Conservation (phyloP, 495 filamentous ascomycete species). For the Trichoderma reesei region DNA sequence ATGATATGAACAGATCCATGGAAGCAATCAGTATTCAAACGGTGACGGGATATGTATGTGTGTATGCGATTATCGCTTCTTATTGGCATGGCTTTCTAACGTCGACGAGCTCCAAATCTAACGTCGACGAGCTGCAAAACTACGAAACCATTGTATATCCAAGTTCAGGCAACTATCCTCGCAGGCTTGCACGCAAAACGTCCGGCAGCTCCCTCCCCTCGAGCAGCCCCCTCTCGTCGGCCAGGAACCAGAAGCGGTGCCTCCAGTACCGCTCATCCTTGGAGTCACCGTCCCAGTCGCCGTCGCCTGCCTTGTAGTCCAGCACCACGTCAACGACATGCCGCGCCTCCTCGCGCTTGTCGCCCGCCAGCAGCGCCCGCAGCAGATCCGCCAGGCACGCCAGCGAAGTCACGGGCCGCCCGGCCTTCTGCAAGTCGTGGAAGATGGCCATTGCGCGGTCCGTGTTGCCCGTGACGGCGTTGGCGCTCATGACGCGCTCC, state of each 20-base stretch:
- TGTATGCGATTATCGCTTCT: no score
- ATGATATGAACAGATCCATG: neutral
- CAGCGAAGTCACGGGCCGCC: slow-evolving; percentile 32
- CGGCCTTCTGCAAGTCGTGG: slow-evolving; percentile 28
- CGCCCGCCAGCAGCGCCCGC: slow-evolving; percentile 30
- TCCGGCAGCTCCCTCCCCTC: slow-evolving; percentile 11
- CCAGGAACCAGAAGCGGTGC: slow-evolving; percentile 36
- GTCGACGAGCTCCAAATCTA: no score
- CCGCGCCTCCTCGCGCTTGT: slow-evolving; percentile 28
- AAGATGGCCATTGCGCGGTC: slow-evolving; percentile 43
- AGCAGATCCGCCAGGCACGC: slow-evolving; percentile 37
- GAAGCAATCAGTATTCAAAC: no score
- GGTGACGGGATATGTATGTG: no score
- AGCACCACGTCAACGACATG: slow-evolving; percentile 23
- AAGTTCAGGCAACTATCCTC: neutral
- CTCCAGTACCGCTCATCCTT: slow-evolving; percentile 28
- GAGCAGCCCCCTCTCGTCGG: slow-evolving; percentile 24
- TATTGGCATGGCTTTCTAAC: no score
- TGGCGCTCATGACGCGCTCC: slow-evolving; percentile 57
- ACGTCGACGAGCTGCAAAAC: no score
- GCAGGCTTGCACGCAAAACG: neutral
- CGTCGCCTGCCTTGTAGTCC: slow-evolving; percentile 21
- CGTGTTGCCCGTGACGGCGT: slow-evolving; percentile 38
- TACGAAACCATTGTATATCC: neutral
- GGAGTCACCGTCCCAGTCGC: slow-evolving; percentile 18